Conservation (phyloP, 768 basidiomycete species). For the Holtermannia corniformis region DNA sequence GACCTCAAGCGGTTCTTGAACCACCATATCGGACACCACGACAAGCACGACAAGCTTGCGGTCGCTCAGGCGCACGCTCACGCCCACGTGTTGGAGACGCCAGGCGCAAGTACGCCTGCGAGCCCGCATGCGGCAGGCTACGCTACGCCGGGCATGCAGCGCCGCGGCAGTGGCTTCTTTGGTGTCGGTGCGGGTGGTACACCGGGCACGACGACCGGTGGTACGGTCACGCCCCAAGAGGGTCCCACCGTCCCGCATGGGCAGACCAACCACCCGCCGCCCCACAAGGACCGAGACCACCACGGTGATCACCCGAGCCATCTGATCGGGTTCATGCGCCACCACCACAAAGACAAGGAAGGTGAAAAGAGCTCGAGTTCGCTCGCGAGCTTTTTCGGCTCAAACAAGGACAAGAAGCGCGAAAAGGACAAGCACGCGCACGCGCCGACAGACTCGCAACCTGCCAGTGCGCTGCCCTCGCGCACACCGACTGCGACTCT, state of each 20-base stretch:
- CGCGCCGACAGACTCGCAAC: slow-evolving; percentile 24
- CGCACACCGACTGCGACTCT: slow-evolving; percentile 16
- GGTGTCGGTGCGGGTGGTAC: slow-evolving; percentile 15
- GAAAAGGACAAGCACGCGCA: slow-evolving; percentile 26
- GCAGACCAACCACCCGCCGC: slow-evolving; percentile 8
- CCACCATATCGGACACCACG: slow-evolving; percentile 66
- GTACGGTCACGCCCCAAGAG: slow-evolving; percentile 8
- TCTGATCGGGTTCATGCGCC: slow-evolving; percentile 39
- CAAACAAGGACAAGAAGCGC: slow-evolving; percentile 29
- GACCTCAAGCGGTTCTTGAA: slow-evolving; percentile 94
- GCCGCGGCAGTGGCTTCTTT: slow-evolving; percentile 31
- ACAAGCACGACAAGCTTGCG: slow-evolving; percentile 22
- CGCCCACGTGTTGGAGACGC: slow-evolving; percentile 20
- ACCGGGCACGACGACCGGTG: slow-evolving; percentile 5
- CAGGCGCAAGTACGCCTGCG: slow-evolving; percentile 15
- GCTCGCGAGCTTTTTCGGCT: slow-evolving; percentile 39
- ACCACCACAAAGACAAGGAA: slow-evolving; percentile 37
- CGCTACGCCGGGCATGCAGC: slow-evolving; percentile 31
- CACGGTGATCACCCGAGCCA: slow-evolving; percentile 30
- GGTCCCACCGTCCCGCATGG: slow-evolving; percentile 5
- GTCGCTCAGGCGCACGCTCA: slow-evolving; percentile 17
- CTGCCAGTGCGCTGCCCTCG: slow-evolving; percentile 20
- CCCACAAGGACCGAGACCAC: slow-evolving; percentile 25
- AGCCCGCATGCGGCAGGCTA: slow-evolving; percentile 14
- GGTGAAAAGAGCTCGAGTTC: slow-evolving; percentile 37